These are phyloP conservation scores for Myriosclerotinia scirpicola DNA, from an alignment of 2,329 filamentous ascomycete genomes.

Conservation along the genomic window DNA sequence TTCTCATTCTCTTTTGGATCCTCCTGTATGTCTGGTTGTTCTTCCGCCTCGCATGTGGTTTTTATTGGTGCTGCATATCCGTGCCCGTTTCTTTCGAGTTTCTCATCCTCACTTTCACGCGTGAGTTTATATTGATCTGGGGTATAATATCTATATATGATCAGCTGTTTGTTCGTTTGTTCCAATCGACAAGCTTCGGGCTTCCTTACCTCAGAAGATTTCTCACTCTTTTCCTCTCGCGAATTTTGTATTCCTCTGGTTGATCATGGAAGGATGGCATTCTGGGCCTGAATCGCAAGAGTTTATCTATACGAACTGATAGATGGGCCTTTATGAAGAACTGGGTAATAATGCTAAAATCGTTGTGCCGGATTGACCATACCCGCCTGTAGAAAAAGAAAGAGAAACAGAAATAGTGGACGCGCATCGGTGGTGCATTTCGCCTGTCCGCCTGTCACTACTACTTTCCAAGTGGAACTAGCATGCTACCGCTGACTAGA, in stretches of 20 bases:
- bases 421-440: background rate
- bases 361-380: too few relatives aligned
- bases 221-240: slow-evolving; percentile 21
- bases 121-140: slow-evolving; percentile 16
- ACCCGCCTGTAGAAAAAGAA: background rate
- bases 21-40: background rate
- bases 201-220: slow-evolving; percentile 19
- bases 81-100: background rate
- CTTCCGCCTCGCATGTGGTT: slow-evolving; percentile 5
- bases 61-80: background rate
- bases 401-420: background rate
- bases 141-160: slow-evolving; percentile 22
- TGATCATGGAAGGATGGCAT: slow-evolving; percentile 9
- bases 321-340: background rate
- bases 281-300: background rate
- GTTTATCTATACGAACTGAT: background rate
- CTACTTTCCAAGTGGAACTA: background rate
- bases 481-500: background rate
- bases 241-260: background rate
- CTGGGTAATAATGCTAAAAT: background rate
- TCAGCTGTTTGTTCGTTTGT: too few relatives aligned
- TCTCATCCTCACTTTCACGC: slow-evolving; percentile 7
- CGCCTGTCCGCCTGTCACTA: background rate
- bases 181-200: background rate
- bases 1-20: slow-evolving; percentile 4